phyloP scores from a whole-genome alignment of 2,329 filamentous ascomycete species.

The Penicillium sp. region DNA sequence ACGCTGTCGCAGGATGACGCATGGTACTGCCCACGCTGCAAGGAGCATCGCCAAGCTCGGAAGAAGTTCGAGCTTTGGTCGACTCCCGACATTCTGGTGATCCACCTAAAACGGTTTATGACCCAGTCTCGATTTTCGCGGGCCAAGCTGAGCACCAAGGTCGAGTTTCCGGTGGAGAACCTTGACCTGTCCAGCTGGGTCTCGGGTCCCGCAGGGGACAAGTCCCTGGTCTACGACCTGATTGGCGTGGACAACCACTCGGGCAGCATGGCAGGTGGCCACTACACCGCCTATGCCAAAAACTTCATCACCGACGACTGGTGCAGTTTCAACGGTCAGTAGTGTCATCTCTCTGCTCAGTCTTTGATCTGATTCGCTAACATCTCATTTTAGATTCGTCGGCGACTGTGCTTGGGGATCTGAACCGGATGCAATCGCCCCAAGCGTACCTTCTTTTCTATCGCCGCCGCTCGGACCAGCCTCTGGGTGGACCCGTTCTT shows the following conservation, averaged over 20 bases:
- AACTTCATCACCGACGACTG: slow-evolving; percentile 88
- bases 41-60: slow-evolving; percentile 85
- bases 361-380: slow-evolving; percentile 45
- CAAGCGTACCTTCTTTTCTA: slow-evolving; percentile 96
- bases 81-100: slow-evolving; percentile 88
- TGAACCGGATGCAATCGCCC: slow-evolving; percentile 50
- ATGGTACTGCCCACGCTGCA: slow-evolving; percentile 97
- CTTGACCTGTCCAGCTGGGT: slow-evolving; percentile 82
- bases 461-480: slow-evolving; percentile 74
- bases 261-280: slow-evolving; percentile 88
- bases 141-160: slow-evolving; percentile 87
- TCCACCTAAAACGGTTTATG: slow-evolving; percentile 91
- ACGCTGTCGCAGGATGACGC: slow-evolving; percentile 92
- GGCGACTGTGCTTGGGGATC: slow-evolving; percentile 52
- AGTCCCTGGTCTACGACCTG: slow-evolving; percentile 84
- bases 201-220: slow-evolving; percentile 76
- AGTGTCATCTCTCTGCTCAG: slow-evolving; percentile 15
- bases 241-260: slow-evolving; percentile 97
- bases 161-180: slow-evolving; percentile 88
- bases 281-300: slow-evolving; percentile 93
- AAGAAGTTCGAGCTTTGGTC: slow-evolving; percentile 99
- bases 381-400: slow-evolving; percentile 54
- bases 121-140: slow-evolving; percentile 63
- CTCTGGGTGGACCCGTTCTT: slow-evolving; percentile 79
- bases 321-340: slow-evolving; percentile 95